These are phyloP conservation scores for Phaeosphaeria sp. DNA, from an alignment of 2,329 filamentous ascomycete species.

Conservation along the genomic window DNA sequence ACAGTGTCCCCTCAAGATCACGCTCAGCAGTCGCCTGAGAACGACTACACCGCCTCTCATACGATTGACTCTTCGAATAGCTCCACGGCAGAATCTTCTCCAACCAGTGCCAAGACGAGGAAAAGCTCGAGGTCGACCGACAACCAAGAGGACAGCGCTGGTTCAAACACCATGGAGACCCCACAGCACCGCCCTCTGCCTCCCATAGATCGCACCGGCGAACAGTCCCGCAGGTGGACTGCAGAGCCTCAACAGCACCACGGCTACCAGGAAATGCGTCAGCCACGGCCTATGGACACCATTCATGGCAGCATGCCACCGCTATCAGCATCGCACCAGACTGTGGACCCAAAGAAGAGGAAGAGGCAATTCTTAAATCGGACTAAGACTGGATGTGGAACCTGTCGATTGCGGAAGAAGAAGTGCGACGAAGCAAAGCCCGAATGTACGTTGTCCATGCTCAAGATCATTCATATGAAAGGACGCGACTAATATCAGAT, in stretches of 20 bases:
- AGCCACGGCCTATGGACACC: slow-evolving; percentile 30
- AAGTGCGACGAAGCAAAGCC: slow-evolving; percentile 97
- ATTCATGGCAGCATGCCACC: slow-evolving; percentile 15
- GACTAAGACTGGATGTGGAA: slow-evolving; percentile 95
- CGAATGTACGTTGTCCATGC: slow-evolving; percentile 69
- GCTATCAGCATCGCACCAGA: slow-evolving; percentile 37
- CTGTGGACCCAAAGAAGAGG: slow-evolving; percentile 53
- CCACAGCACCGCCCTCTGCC: slow-evolving; percentile 34
- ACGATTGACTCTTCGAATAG: slow-evolving; percentile 29
- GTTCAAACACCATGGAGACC: slow-evolving; percentile 41
- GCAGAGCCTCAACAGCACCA: slow-evolving; percentile 32
- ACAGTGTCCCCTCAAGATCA: slow-evolving; percentile 6
- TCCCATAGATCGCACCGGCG: slow-evolving; percentile 33
- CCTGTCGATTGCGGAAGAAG: slow-evolving; percentile 91
- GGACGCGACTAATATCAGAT: slow-evolving; percentile 2
- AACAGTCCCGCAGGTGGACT: slow-evolving; percentile 38
- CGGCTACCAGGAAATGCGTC: slow-evolving; percentile 33
- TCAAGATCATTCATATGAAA: neutral
- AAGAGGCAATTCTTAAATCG: slow-evolving; percentile 83
- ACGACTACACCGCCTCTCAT: slow-evolving; percentile 25
- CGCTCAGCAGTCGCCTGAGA: slow-evolving; percentile 25
- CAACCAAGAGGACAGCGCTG: slow-evolving; percentile 41
- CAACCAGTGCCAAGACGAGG: slow-evolving; percentile 56
- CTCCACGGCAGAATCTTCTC: slow-evolving; percentile 28
- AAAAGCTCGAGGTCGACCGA: slow-evolving; percentile 70